Evolutionary conservation across 805 yeast genomes (phyloP), one percentile per base, ranked within the genome.

Genomic region (Ogataea ramenticola): DNA sequence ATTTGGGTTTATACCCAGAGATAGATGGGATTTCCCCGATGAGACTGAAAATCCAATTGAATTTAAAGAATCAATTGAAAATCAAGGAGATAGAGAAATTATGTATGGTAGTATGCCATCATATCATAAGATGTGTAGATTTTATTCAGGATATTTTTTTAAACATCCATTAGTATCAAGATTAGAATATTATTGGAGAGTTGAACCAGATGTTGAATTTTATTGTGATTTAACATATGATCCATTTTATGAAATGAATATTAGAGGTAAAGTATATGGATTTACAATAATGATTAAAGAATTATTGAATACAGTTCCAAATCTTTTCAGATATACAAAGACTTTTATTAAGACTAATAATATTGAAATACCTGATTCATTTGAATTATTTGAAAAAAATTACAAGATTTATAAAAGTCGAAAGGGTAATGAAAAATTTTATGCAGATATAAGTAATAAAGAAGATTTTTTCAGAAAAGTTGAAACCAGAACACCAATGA

Each of bases 91-190:
- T 62, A 65, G 88, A 32, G 80, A 79, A 1, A 80, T 91, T 46
- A 74, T 86, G 75, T 90, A 93, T 60, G 98, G 96, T 0, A 80
- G 78, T 46, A 63, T 80, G 70, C 82, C 75, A 41, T 78, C 91
- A 6, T 93, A 91, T 58, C 97, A 91, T 61, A 83, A 85, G 57
- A 91, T 91, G 98, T 91, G 98, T 60, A 73, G 96, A n/a, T 90
- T 82, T 60, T 87, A 86, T 58, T 79, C 95, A 0, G 96, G 96
- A 1, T 70, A 71, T 45, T 91, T 91, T 57, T 87, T 77, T 65
- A 77, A 81, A 47, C 96, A 91, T 61, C 85, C 84, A 6, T 58
- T 86, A 49, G 82, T 91, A 36, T 63, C 64, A 41, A 73, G 79
- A 47, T 72, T 79, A 44, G 88, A 89, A 48, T 91, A 96, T 95